phyloP scores from a whole-genome alignment of 345 rosid species.

The Arabidopsis suecica region DNA sequence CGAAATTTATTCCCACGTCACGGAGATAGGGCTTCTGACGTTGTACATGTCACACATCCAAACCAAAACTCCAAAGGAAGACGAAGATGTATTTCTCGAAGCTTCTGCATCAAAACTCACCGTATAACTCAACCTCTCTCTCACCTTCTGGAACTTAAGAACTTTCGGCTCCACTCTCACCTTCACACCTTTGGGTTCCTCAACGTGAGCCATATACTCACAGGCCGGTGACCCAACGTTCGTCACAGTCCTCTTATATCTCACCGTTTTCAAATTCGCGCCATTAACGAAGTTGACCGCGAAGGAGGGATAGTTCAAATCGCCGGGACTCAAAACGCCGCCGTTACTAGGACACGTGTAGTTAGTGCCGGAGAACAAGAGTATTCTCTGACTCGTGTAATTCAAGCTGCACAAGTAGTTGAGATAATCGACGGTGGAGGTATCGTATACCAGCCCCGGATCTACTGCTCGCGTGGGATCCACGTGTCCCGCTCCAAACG shows the following conservation, averaged over 20 bases:
- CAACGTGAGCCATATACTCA: constrained; percentile 53
- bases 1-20: constrained; percentile 52
- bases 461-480: constrained; percentile 56
- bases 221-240: constrained; percentile 63
- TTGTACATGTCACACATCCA: constrained; percentile 61
- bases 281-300: constrained; percentile 56
- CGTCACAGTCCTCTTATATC: constrained; percentile 61
- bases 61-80: constrained; percentile 62
- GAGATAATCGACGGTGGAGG: constrained; percentile 51
- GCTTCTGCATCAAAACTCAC: constrained; percentile 49
- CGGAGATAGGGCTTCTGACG: constrained; percentile 76
- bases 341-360: constrained; percentile 52
- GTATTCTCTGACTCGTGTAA: constrained; percentile 60
- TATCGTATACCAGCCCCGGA: constrained; percentile 69
- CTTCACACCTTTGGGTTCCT: constrained; percentile 56
- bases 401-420: constrained; percentile 64
- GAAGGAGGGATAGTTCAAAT: constrained; percentile 70
- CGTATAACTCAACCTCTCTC: constrained; percentile 63
- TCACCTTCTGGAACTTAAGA: constrained; percentile 53
- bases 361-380: constrained; percentile 48
- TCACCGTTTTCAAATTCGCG: constrained; percentile 31
- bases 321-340: constrained; percentile 46
- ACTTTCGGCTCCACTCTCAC: constrained; percentile 61
- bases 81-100: constrained; percentile 2
- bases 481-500: constrained; percentile 69